Percentiles rank a stretch among this genome's conserved stretches.
phyloP scores from a whole-genome alignment of 768 basidiomycete species.

The Tylopilus cervinicoccineus region DNA sequence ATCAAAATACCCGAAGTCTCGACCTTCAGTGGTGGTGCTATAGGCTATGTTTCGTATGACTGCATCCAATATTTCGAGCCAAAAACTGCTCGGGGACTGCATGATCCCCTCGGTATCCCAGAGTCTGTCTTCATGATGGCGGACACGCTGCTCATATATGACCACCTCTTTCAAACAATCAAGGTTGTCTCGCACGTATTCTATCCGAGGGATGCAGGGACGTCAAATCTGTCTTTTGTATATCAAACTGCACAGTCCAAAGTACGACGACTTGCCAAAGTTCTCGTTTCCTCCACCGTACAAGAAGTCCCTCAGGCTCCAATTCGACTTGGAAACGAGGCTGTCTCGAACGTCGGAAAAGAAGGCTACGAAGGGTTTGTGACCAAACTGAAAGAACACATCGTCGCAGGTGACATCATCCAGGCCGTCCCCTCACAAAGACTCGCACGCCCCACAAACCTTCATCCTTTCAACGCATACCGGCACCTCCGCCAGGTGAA shows the following conservation, averaged over 20 bases:
- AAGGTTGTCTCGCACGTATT: constrained; percentile 97
- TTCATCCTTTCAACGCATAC: constrained; percentile 98
- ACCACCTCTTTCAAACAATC: constrained; percentile 92
- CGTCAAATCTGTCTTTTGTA: constrained; percentile 72
- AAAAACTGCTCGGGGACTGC: constrained; percentile 71
- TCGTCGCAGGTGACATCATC: constrained; percentile 95
- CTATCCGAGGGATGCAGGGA: constrained; percentile 64
- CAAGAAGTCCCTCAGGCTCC: constrained; percentile 69
- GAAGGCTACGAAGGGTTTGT: constrained; percentile 90
- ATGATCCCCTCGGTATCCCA: constrained; percentile 83
- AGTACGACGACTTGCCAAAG: constrained; percentile 74
- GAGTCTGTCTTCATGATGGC: constrained; percentile 97
- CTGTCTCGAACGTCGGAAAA: constrained; percentile 89
- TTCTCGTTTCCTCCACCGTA: constrained; percentile 47
- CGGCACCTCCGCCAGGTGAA: constrained; percentile 91
- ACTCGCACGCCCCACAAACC: constrained; percentile 73
- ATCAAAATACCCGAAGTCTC: constrained; percentile 88
- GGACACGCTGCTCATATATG: constrained; percentile 93
- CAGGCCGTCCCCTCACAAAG: constrained; percentile 98
- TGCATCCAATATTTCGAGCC: constrained; percentile 97
- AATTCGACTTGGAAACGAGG: constrained; percentile 58
- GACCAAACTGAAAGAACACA: constrained; percentile 88
- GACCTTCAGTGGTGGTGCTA: constrained; percentile 95
- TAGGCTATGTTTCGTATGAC: constrained; percentile 97
- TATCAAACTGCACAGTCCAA: constrained; percentile 86